Conservation (phyloP, 345 rosid genomes). For the Eucalyptus melliodora region DNA sequence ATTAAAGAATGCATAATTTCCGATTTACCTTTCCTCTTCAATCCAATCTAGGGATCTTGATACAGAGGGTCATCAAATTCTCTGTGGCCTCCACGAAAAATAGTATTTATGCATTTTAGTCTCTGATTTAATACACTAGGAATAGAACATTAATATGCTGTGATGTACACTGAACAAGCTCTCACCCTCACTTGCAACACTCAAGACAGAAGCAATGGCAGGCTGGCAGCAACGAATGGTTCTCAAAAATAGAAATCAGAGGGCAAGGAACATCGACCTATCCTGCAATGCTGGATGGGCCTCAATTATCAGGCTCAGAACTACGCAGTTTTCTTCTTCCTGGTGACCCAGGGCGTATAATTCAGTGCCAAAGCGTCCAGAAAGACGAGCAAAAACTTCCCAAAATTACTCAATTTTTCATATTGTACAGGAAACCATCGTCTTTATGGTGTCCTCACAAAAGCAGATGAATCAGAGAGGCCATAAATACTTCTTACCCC, state of each 20-base stretch:
- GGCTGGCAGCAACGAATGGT: not conserved
- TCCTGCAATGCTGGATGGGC: not conserved
- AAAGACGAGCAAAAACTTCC: not conserved
- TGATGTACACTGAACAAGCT: not conserved
- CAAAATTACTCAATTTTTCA: not conserved
- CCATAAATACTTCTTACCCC: not conserved
- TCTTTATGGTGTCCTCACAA: not conserved
- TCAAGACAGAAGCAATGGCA: not conserved
- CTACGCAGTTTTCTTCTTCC: not conserved
- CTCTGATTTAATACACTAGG: not conserved
- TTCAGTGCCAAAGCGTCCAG: not conserved
- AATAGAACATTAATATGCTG: not conserved
- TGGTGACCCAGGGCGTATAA: not conserved
- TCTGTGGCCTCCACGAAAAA: not conserved
- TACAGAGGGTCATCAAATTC: not conserved
- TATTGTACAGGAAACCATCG: not conserved
- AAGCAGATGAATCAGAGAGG: not conserved
- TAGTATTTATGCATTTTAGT: not conserved
- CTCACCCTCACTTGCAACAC: not conserved
- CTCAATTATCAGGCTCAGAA: not conserved
- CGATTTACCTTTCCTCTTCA: not conserved
- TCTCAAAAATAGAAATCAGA: not conserved
- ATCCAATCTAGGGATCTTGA: not conserved
- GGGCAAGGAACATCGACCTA: not conserved
- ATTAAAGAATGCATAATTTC: not conserved